Evolutionary conservation across 2,329 filamentous ascomycete genomes (phyloP), one percentile per base, ranked within the genome.

Genomic region (Diaporthe australafricana): DNA sequence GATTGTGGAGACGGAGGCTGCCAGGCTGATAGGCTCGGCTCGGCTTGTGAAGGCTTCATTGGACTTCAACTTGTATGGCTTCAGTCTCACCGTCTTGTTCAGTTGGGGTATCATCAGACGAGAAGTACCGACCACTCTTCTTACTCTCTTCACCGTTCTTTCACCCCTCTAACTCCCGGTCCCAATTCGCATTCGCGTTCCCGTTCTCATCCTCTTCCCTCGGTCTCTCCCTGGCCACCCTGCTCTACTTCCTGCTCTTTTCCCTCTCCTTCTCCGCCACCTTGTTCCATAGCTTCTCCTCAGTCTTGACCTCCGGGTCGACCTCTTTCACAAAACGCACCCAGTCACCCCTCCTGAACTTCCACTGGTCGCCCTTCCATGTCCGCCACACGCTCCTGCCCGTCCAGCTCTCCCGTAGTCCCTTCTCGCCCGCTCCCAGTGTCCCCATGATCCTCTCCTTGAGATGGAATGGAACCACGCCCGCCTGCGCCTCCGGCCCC

Each of bases 311-410:
- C 47, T 81, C 80, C 0, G 79, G 77, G 74, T 84, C 83, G 17
- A 85, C 81, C 75, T 88, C 87, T 79, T 87, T 89, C 72, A 86
- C 86, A 87, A 88, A 90, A 3, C 81, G 77, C 73, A 88, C 86
- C 89, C 89, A 91, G 62, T 90, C 88, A 20, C 81, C 79, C 62
- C 84, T 80, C 52, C 85, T 81, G 60, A 85, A 85, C 77, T 85
- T 87, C 87, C 88, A 90, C 78, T 86, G 77, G 73, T 90, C 88
- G 16, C 88, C 88, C 78, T 85, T 87, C 88, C 88, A 90, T 47
- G 82, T 83, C 32, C 87, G 83, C 89, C 88, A 90, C 11, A 88
- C 87, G 70, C 84, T 87, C 11, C 88, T 81, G 0, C 89, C 89
- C 74, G 86, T 83, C 83, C 87, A 89, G 5, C 83, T 85, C 52